These are phyloP conservation scores for Leccinum disarticulatum DNA, from an alignment of 768 basidiomycete species.

Conservation along the genomic window DNA sequence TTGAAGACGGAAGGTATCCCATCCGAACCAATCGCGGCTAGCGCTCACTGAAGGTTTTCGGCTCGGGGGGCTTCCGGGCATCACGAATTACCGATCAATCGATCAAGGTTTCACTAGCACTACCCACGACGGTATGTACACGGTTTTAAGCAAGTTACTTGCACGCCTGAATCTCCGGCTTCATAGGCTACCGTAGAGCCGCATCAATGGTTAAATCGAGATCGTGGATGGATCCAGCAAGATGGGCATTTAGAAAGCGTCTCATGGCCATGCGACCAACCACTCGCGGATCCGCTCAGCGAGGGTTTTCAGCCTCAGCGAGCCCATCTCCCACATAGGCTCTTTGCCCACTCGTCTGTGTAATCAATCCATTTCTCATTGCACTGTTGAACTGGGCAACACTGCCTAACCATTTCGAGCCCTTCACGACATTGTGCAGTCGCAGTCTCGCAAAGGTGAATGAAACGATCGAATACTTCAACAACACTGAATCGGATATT, in stretches of 20 bases:
- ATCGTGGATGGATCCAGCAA: background rate
- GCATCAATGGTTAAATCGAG: background rate
- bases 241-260: background rate
- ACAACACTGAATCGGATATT: slow-evolving; percentile 3
- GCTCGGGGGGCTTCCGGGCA: background rate
- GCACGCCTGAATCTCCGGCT: background rate
- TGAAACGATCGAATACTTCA: background rate
- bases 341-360: background rate
- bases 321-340: too few species aligned
- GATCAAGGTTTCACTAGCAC: background rate
- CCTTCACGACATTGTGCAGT: background rate
- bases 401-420: background rate
- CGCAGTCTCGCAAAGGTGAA: background rate
- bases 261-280: background rate
- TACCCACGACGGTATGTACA: background rate
- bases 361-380: background rate
- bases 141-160: background rate
- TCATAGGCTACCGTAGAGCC: background rate
- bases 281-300: background rate
- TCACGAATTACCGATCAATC: background rate
- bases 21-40: background rate
- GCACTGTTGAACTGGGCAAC: background rate
- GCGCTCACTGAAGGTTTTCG: background rate
- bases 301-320: slow-evolving; percentile 3
- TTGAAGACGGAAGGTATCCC: background rate